A percentile compares a stretch with the other conserved stretches of the same genome.
Conservation (phyloP, 1,284 basidiomycete genomes). For the Lentinula novae-zelandiae region DNA sequence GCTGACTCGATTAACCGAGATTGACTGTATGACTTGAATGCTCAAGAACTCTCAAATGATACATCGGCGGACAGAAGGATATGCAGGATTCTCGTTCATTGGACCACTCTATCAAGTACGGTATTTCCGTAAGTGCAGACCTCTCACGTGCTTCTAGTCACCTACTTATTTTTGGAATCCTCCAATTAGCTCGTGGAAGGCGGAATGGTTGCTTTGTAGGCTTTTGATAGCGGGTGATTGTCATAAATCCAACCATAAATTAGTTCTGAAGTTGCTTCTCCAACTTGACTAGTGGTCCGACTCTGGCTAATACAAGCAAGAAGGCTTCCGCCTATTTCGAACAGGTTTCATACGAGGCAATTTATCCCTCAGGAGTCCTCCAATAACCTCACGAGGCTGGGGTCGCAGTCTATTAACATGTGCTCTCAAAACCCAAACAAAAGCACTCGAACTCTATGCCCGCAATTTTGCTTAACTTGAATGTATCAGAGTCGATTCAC, state of each 20-base stretch:
- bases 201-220: neutral
- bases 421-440: neutral
- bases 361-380: neutral
- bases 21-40: neutral
- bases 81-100: neutral
- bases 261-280: neutral
- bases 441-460: neutral
- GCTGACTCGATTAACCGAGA: neutral
- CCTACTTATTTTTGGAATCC: neutral
- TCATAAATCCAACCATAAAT: neutral
- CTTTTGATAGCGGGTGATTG: neutral
- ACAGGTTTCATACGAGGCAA: neutral
- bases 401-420: neutral
- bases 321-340: no score
- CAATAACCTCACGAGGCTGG: neutral
- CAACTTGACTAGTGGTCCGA: no score
- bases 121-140: neutral
- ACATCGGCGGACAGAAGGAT: neutral
- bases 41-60: neutral
- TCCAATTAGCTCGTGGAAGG: neutral
- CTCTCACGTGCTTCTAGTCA: neutral
- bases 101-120: neutral
- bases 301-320: neutral
- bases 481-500: neutral
- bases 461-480: neutral